Evolutionary conservation across 192 early-diverging fungal species (phyloP), one percentile per base, ranked within the genome.

Genomic region (Gryganskiella cystojenkinii): DNA sequence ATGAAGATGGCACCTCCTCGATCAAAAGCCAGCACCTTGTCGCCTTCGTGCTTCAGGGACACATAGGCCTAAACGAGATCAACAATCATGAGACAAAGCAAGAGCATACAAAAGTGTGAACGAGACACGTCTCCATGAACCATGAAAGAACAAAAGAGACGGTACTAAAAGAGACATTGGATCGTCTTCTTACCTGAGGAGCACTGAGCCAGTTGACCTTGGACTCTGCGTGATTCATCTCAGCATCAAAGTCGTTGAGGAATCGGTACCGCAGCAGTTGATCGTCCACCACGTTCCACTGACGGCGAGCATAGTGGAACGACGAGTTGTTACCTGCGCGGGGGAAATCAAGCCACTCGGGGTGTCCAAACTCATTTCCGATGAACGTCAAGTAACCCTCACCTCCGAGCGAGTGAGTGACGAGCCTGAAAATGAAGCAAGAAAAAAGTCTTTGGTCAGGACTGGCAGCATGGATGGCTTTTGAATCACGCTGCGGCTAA

Each of bases 341-440:
- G 54, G 97, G 97, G 65, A 99, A 99, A 83, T 99, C 97, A 28
- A 99, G 89, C 97, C 97, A 99, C 82, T 99, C 97, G 20, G 97
- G 97, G 59, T 99, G 97, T 0, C 97, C 97, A 87, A 99, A 98
- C 82, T 98, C 97, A 81, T 98, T 97, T 51, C 97, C 97, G 78
- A 96, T 95, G 64, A 99, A 99, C 52, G 93, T 98, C 56, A 99
- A 83, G 71, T 97, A 99, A 7, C 95, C 97, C 84, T 97, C 95
- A 19, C 97, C 97, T 24, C 94, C 96, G n/a, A 99, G 85, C 4
- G 85, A 91, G 61, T 91, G 91, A 3, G 95, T 97, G 1, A 99
- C 80, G 34, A 98, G 83, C 30, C 93, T 90, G 79, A 17, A 47
- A 50, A 19, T n/a, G 40, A 27, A 37, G 30, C 34, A 45, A 3